Conservation (phyloP, 225 moss, liverwort and hornwort genomes). For the Asterella californica region DNA sequence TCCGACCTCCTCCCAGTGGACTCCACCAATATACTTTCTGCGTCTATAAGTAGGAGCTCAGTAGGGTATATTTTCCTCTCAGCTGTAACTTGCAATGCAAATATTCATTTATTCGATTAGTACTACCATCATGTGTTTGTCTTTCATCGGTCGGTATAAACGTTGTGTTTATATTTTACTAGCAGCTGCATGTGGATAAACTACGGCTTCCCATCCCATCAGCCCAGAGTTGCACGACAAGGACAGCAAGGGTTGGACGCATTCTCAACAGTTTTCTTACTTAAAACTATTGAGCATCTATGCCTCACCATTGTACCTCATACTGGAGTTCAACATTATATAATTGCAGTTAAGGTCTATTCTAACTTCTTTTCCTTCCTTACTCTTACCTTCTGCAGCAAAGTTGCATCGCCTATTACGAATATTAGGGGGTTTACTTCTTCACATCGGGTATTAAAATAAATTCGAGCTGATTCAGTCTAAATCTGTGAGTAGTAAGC, state of each 20-base stretch:
- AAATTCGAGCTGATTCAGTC: too few species aligned
- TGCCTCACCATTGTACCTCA: too few species aligned
- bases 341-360: too few species aligned
- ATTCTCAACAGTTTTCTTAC: background rate
- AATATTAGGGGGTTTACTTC: too few species aligned
- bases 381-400: too few species aligned
- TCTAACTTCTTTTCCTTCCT: too few species aligned
- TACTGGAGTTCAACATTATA: background rate
- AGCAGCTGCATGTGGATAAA: constrained; percentile 5
- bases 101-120: background rate
- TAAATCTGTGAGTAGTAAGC: too few species aligned
- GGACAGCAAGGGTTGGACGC: background rate
- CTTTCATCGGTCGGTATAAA: background rate
- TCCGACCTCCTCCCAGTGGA: background rate
- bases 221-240: background rate
- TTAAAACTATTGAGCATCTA: background rate
- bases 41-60: background rate
- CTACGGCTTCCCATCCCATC: background rate
- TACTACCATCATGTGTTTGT: background rate
- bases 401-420: too few species aligned
- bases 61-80: background rate
- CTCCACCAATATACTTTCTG: background rate
- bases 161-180: background rate
- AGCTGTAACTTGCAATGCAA: background rate
- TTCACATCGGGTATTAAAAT: too few species aligned